Evolutionary conservation across 371 early-diverging fungal species (phyloP), one percentile per base, ranked within the genome.

Genomic region (Zancudomyces culisetae): DNA sequence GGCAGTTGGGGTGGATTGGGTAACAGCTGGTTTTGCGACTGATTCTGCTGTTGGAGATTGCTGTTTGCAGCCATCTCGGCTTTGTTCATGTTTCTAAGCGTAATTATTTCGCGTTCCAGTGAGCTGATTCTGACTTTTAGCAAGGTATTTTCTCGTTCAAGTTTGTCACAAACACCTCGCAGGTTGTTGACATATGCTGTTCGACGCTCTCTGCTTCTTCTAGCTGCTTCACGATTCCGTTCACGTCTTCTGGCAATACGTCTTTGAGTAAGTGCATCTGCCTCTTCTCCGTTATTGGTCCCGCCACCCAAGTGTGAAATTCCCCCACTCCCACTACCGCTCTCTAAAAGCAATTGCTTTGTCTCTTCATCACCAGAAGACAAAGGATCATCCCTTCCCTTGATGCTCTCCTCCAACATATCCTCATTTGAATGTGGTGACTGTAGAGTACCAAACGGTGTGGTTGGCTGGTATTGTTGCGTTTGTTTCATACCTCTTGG

Each of bases 131-230:
- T 48, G 27, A 48, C 29, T 48, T 48, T 48, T 4, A 48, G n/a
- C n/a, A 23, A n/a, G 18, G 29, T 48, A 27, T 48, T 48, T 27
- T 48, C 48, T 19, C 48, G 21, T 48, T 48, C 48, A 3, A 48
- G 27, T 3, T 29, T 29, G 24, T 48, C 48, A n/a, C 48, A 48
- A 26, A 27, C 24, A 23, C 26, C 26, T 3, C 48, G 19, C n/a
- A 48, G 48, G 27, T 48, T 48, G n/a, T 48, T 48, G 3, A 48
- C 48, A 29, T 26, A 48, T 27, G n/a, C 27, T 10, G 48, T 48
- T 19, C 48, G 2, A 23, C 48, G 15, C 26, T 48, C 48, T 27
- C 48, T 48, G 6, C 24, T 26, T 15, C 48, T 15, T 48, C 48
- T 48, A 4, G 48, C 48, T 24, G 48, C 48, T 27, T 48, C 48